A percentile compares a stretch with the other conserved stretches of the same genome.
Conservation (phyloP, 208 protist genomes). For the Phytomonas serpens region DNA sequence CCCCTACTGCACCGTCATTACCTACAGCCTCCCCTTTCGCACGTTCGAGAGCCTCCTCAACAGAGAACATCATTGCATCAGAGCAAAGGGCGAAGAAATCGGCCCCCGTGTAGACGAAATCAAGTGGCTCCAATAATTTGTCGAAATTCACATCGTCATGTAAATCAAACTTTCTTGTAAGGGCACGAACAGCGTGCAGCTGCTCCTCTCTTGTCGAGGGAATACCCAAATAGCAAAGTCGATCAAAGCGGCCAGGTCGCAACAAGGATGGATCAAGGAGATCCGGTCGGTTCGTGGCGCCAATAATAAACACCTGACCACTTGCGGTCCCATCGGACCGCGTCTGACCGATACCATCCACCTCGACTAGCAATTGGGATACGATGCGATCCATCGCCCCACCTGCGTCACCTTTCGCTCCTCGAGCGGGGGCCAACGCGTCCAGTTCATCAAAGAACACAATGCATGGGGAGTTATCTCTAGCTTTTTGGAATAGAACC, state of each 20-base stretch:
- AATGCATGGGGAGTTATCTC: constrained; percentile 87
- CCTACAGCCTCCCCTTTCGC: constrained; percentile 7
- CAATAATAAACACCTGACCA: constrained; percentile 90
- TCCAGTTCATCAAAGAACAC: constrained; percentile 94
- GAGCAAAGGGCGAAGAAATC: constrained; percentile 93
- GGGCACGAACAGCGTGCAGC: constrained; percentile 59
- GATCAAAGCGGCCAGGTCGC: constrained; percentile 89
- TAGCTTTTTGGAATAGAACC: constrained; percentile 80
- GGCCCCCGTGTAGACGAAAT: constrained; percentile 90
- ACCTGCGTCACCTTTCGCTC: constrained; percentile 80
- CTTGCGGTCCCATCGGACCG: constrained; percentile 56
- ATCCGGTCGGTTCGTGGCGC: constrained; percentile 90
- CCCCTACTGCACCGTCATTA: not conserved
- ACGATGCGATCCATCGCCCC: constrained; percentile 93
- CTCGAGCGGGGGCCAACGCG: constrained; percentile 79
- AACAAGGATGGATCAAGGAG: constrained; percentile 89
- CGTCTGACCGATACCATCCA: constrained; percentile 79
- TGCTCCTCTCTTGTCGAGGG: constrained; percentile 70
- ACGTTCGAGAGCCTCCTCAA: constrained; percentile 75
- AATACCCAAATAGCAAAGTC: constrained; percentile 84
- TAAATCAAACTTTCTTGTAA: constrained; percentile 83
- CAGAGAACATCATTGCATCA: constrained; percentile 92
- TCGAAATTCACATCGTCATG: constrained; percentile 48
- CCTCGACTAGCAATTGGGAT: constrained; percentile 88
- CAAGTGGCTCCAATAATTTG: constrained; percentile 52